A percentile compares a stretch with the other conserved stretches of the same genome.
phyloP scores from a whole-genome alignment of 768 basidiomycete genomes.

The Psilocybe azurescens region DNA sequence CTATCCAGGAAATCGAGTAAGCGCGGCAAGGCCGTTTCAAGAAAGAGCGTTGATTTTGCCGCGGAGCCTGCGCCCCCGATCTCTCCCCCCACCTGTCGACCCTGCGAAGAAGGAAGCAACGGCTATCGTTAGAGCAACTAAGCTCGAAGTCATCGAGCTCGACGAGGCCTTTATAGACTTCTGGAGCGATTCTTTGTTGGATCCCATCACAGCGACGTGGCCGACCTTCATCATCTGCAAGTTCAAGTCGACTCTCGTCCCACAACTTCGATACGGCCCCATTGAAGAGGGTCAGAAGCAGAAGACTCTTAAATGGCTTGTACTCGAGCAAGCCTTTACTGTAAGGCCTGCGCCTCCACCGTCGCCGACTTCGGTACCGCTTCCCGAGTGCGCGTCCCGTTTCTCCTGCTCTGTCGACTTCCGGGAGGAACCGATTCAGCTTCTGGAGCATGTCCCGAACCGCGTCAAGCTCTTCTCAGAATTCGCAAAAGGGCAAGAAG shows the following conservation, averaged over 20 bases:
- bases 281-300: constrained; percentile 30
- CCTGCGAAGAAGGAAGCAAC: constrained; percentile 24
- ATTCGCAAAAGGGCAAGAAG: constrained; percentile 40
- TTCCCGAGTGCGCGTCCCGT: constrained; percentile 36
- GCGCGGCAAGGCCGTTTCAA: constrained; percentile 22
- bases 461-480: constrained; percentile 33
- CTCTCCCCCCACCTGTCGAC: constrained; percentile 2
- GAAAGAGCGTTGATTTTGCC: constrained; percentile 31
- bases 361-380: constrained; percentile 1
- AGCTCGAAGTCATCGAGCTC: constrained; percentile 56
- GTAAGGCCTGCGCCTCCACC: constrained; percentile 33
- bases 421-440: constrained; percentile 65
- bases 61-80: constrained; percentile 5
- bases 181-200: constrained; percentile 76
- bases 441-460: constrained; percentile 53
- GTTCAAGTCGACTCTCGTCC: constrained; percentile 48
- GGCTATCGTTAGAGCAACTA: constrained; percentile 42
- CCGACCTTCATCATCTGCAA: constrained; percentile 75
- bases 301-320: constrained; percentile 62
- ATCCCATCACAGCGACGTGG: constrained; percentile 69
- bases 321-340: constrained; percentile 68
- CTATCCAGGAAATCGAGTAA: constrained; percentile 30
- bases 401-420: constrained; percentile 43
- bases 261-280: constrained; percentile 28
- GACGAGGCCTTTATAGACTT: constrained; percentile 88